phyloP scores from a whole-genome alignment of 805 yeast species.

The Saccharomycopsis sp. region DNA sequence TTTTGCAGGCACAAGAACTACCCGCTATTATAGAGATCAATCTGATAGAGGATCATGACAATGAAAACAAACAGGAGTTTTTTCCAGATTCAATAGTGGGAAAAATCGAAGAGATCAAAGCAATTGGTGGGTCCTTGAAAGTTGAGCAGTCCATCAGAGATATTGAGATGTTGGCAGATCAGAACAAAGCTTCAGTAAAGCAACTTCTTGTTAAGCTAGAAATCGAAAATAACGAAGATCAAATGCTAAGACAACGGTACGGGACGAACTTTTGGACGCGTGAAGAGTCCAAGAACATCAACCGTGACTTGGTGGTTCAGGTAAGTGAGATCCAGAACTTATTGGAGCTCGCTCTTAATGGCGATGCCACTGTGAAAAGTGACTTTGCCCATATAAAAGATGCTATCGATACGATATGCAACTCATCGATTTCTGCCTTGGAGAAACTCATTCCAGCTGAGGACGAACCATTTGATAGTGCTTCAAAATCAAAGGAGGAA shows the following conservation, averaged over 20 bases:
- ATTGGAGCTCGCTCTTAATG: conserved; percentile 49
- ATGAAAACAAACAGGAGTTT: conserved; percentile 41
- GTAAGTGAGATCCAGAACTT: not conserved
- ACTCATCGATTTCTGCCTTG: conserved; percentile 26
- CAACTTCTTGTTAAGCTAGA: conserved; percentile 39
- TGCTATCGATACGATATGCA: conserved; percentile 35
- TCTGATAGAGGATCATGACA: too few relatives aligned
- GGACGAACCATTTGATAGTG: conserved; percentile 25
- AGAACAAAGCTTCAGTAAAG: conserved; percentile 35
- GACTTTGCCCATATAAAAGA: conserved; percentile 43
- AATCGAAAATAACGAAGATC: conserved; percentile 50
- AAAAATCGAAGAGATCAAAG: conserved; percentile 44
- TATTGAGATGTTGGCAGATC: conserved; percentile 34
- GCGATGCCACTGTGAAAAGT: conserved; percentile 46
- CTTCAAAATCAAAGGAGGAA: too few relatives aligned
- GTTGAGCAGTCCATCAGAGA: conserved; percentile 38
- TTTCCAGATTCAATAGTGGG: conserved; percentile 50
- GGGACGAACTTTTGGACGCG: conserved; percentile 52
- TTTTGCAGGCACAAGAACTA: conserved; percentile 40
- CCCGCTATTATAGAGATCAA: conserved; percentile 58
- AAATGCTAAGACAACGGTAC: conserved; percentile 36
- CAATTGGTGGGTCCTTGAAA: conserved; percentile 42
- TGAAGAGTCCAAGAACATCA: conserved; percentile 35
- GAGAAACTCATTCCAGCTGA: conserved; percentile 27
- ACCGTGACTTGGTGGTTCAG: conserved; percentile 23